Percentiles rank a stretch among this genome's conserved stretches.
These are phyloP conservation scores for Condylostoma magnum DNA, from an alignment of 169 alveolate genomes.

Conservation along the genomic window DNA sequence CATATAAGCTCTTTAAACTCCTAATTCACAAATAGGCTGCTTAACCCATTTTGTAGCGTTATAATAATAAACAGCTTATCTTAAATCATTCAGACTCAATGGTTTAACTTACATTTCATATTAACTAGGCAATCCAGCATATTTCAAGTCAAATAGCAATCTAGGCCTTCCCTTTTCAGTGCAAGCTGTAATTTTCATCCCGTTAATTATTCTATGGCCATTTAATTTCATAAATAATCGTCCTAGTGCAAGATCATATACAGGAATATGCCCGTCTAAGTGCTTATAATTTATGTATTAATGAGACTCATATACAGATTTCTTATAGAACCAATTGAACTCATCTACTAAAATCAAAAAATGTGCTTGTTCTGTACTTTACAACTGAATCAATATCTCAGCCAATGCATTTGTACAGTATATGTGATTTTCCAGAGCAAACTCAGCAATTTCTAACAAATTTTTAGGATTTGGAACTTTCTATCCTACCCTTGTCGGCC, in stretches of 20 bases:
- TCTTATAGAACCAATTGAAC: conserved; percentile 45
- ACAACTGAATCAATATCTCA: conserved; percentile 48
- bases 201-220: conserved; percentile 58
- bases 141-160: conserved; percentile 22
- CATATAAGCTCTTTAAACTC: conserved; percentile 36
- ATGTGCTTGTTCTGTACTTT: conserved; percentile 40
- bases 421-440: conserved; percentile 41
- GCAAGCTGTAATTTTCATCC: conserved; percentile 40
- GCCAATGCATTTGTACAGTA: conserved; percentile 41
- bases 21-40: conserved; percentile 28
- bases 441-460: conserved; percentile 42
- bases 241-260: conserved; percentile 47
- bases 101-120: conserved; percentile 32
- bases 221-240: conserved; percentile 51
- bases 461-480: conserved; percentile 44
- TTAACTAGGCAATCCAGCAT: conserved; percentile 27
- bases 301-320: conserved; percentile 30
- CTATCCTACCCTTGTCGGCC: conserved; percentile 32
- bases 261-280: conserved; percentile 35
- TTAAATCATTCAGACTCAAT: conserved; percentile 45
- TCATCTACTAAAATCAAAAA: conserved; percentile 40
- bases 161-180: conserved; percentile 27
- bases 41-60: conserved; percentile 19
- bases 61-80: conserved; percentile 27
- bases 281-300: conserved; percentile 38